Conservation (phyloP, 352 stramenopile species). For the Pilasporangium apinafurcum region DNA sequence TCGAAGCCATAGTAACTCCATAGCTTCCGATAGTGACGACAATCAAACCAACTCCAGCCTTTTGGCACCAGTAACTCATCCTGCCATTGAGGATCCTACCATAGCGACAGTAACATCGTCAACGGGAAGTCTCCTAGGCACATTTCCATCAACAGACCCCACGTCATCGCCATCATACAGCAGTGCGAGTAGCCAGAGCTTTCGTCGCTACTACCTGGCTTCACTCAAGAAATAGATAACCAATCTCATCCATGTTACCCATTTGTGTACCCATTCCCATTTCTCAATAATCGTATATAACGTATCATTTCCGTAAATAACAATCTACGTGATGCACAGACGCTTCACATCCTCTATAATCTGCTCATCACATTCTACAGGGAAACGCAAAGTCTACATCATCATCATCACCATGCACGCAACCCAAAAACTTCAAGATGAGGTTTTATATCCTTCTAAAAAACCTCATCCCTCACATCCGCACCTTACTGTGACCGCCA, state of each 20-base stretch:
- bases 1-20: too few species aligned
- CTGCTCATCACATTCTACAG: conserved; percentile 4
- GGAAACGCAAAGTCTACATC: conserved; percentile 1
- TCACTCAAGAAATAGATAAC: conserved; percentile 4
- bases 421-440: conserved; percentile 23
- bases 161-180: too few species aligned
- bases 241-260: neutral
- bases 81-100: too few species aligned
- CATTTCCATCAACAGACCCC: conserved; percentile 10
- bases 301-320: neutral
- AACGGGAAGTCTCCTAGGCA: conserved; percentile 13
- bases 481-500: too few species aligned
- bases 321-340: conserved; percentile 1
- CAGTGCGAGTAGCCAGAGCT: too few species aligned
- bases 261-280: neutral
- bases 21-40: too few species aligned
- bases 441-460: conserved; percentile 10
- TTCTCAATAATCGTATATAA: too few species aligned
- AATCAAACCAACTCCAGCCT: too few species aligned
- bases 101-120: too few species aligned
- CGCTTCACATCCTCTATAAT: conserved; percentile 2
- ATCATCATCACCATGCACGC: neutral
- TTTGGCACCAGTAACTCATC: neutral
- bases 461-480: conserved; percentile 7
- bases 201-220: conserved; percentile 34